A percentile compares a stretch with the other conserved stretches of the same genome.
phyloP scores from a whole-genome alignment of 1,139 yeast genomes.

The Debaryomyces coudertii region DNA sequence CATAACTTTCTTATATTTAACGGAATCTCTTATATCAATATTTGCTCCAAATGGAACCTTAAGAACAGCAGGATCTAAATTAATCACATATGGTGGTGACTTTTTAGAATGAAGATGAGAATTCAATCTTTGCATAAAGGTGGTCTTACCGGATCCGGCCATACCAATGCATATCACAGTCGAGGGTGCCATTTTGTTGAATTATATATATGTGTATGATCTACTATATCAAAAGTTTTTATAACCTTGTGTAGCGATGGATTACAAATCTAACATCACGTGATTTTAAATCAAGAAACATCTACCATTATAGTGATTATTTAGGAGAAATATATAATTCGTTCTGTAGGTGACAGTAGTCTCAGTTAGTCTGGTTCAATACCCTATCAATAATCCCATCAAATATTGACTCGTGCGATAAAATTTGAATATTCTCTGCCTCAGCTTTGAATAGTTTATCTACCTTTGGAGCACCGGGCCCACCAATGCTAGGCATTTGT shows the following conservation, averaged over 20 bases:
- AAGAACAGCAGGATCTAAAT: conserved; percentile 94
- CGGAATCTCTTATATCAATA: conserved; percentile 94
- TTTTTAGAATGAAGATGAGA: conserved; percentile 78
- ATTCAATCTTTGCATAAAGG: conserved; percentile 93
- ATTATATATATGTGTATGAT: background rate
- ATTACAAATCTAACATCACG: conserved; percentile 9
- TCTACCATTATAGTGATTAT: background rate
- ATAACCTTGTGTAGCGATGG: conserved; percentile 9
- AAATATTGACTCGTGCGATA: conserved; percentile 55
- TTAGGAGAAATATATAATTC: background rate
- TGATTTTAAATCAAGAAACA: background rate
- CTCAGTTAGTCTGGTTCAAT: background rate
- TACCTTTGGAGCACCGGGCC: conserved; percentile 62
- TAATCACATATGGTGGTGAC: conserved; percentile 85
- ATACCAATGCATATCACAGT: conserved; percentile 87
- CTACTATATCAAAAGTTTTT: conserved; percentile 1
- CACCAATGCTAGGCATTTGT: conserved; percentile 44
- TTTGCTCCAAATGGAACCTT: conserved; percentile 92
- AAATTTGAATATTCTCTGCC: conserved; percentile 76
- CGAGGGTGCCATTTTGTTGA: conserved; percentile 52
- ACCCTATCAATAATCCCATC: conserved; percentile 71
- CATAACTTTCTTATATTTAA: conserved; percentile 95
- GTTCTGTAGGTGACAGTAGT: background rate
- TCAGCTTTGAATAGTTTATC: conserved; percentile 67
- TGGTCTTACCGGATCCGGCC: conserved; percentile 99